A percentile compares a stretch with the other conserved stretches of the same genome.
Evolutionary conservation across 2,329 filamentous ascomycete species (phyloP).

Genomic region (Ophiostoma australiae): DNA sequence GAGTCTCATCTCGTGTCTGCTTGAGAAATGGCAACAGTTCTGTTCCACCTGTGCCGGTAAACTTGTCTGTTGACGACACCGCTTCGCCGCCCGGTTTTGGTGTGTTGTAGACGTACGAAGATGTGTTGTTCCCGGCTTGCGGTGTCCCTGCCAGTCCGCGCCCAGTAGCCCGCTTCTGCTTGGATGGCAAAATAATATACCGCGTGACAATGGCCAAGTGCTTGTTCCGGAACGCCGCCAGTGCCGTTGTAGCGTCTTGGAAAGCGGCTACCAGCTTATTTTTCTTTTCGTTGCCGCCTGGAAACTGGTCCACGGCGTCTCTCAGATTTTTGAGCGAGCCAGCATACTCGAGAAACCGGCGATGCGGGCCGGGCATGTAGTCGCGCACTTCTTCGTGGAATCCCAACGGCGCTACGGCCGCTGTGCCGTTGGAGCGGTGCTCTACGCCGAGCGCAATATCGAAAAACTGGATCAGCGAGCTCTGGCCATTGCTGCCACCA

Average conservation of each 20-base stretch:
- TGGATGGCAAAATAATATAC: slow-evolving; percentile 86
- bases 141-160: slow-evolving; percentile 12
- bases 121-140: slow-evolving; percentile 53
- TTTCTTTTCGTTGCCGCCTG: neutral
- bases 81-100: neutral
- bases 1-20: slow-evolving; percentile 80
- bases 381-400: slow-evolving; percentile 75
- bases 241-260: slow-evolving; percentile 65
- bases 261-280: slow-evolving; percentile 46
- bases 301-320: neutral
- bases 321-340: neutral
- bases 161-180: slow-evolving; percentile 32
- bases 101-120: neutral
- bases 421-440: slow-evolving; percentile 50
- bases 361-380: slow-evolving; percentile 94
- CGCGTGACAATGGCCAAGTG: slow-evolving; percentile 94
- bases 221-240: slow-evolving; percentile 71
- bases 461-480: slow-evolving; percentile 94
- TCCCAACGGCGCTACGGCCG: neutral
- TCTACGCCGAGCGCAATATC: slow-evolving; percentile 85
- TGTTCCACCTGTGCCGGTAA: slow-evolving; percentile 84
- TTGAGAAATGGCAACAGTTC: slow-evolving; percentile 83
- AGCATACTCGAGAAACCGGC: slow-evolving; percentile 54
- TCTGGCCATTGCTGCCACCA: slow-evolving; percentile 94
- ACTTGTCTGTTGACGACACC: slow-evolving; percentile 23